A percentile compares a stretch with the other conserved stretches of the same genome.
Conservation (phyloP, 257 asterid species). For the Datura wrightii region DNA sequence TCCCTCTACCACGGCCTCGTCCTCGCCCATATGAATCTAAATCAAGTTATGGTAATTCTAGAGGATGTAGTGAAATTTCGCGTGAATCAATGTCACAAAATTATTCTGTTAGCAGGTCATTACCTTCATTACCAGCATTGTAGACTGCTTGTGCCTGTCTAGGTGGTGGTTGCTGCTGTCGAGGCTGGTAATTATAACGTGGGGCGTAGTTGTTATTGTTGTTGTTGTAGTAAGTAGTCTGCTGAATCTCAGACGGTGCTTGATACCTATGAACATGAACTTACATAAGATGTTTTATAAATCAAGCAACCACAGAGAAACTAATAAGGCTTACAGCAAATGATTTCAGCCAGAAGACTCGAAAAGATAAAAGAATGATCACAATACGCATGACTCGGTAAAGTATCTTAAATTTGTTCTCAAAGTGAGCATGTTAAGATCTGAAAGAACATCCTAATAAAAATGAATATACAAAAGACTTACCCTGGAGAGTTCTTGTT, state of each 20-base stretch:
- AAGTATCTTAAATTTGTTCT: background rate
- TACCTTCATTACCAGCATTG: conserved; percentile 72
- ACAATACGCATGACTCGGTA: background rate
- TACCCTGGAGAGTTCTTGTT: conserved; percentile 95
- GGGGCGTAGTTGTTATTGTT: conserved; percentile 33
- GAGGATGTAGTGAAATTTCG: background rate
- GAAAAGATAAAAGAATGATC: background rate
- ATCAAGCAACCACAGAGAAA: background rate
- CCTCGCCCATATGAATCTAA: conserved; percentile 82
- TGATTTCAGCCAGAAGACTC: background rate
- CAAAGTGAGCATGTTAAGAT: background rate
- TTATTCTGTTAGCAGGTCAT: conserved; percentile 12
- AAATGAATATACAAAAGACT: background rate
- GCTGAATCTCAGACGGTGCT: conserved; percentile 70
- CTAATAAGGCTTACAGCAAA: background rate
- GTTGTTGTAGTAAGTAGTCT: conserved; percentile 38
- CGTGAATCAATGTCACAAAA: background rate
- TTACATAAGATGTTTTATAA: conserved; percentile 23
- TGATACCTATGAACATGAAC: conserved; percentile 63
- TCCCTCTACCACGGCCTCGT: conserved; percentile 90
- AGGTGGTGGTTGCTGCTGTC: conserved; percentile 52
- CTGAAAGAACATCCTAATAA: background rate
- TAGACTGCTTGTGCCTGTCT: conserved; percentile 63
- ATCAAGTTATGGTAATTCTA: conserved; percentile 9
- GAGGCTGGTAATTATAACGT: conserved; percentile 64